Conservation (phyloP, 2,329 filamentous ascomycete genomes). For the Ceratocystis variospora region DNA sequence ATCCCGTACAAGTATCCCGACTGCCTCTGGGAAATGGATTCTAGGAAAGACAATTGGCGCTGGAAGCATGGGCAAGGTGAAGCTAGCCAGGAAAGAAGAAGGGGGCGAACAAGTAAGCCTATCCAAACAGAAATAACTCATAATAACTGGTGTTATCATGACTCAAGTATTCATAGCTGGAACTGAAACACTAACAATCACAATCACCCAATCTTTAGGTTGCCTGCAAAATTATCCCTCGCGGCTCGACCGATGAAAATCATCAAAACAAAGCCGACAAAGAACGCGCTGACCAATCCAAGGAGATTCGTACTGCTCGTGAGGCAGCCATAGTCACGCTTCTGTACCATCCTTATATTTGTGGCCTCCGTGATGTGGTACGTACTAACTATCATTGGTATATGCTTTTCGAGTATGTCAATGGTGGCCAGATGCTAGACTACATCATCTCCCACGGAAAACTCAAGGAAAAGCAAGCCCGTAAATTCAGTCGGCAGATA, state of each 20-base stretch:
- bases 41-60: conserved; percentile 94
- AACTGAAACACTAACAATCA: conserved; percentile 3
- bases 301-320: conserved; percentile 85
- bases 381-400: conserved; percentile 98
- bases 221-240: conserved; percentile 91
- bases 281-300: conserved; percentile 86
- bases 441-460: conserved; percentile 98
- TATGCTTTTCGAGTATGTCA: conserved; percentile 98
- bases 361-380: conserved; percentile 86
- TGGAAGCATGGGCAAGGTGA: conserved; percentile 98
- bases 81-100: conserved; percentile 80
- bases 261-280: conserved; percentile 57
- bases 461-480: conserved; percentile 93
- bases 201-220: conserved; percentile 41
- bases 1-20: conserved; percentile 70
- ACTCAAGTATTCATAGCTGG: neutral
- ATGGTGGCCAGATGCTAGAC: conserved; percentile 97
- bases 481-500: conserved; percentile 95
- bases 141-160: neutral
- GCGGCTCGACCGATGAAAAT: conserved; percentile 77
- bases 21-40: conserved; percentile 83
- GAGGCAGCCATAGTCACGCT: conserved; percentile 95
- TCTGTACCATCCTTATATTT: conserved; percentile 88
- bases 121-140: neutral
- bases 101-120: conserved; percentile 69